phyloP scores from a whole-genome alignment of 2,329 filamentous ascomycete genomes.

The Metarhizium album region DNA sequence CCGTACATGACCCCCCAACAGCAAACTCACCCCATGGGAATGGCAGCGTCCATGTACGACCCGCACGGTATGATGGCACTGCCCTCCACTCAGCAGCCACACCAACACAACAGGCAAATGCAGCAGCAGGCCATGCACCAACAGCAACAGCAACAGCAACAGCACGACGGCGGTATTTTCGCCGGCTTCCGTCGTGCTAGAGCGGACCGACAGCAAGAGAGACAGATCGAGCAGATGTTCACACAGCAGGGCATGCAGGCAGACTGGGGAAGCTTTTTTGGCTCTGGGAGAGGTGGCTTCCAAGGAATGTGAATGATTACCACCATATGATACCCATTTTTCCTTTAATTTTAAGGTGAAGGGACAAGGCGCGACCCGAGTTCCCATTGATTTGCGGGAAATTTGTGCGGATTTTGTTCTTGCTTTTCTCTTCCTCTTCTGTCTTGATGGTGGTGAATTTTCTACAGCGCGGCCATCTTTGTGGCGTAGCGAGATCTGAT shows the following conservation, averaged over 20 bases:
- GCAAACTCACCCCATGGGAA: slow-evolving; percentile 29
- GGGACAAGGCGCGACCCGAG: not conserved
- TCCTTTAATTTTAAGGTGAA: slow-evolving; percentile 10
- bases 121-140: slow-evolving; percentile 6
- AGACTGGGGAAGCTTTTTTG: slow-evolving; percentile 37
- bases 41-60: slow-evolving; percentile 33
- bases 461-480: not conserved
- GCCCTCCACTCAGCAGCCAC: slow-evolving; percentile 15
- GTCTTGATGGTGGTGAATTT: not conserved
- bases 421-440: not conserved
- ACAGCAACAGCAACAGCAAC: slow-evolving; percentile 10
- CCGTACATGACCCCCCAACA: slow-evolving; percentile 55
- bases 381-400: not conserved
- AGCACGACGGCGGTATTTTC: slow-evolving; percentile 19
- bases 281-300: slow-evolving; percentile 30
- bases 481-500: not conserved
- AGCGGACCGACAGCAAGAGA: slow-evolving; percentile 20
- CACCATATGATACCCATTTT: slow-evolving; percentile 28
- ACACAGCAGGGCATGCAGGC: slow-evolving; percentile 33
- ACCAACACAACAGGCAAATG: slow-evolving; percentile 8
- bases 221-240: slow-evolving; percentile 40
- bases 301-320: slow-evolving; percentile 29
- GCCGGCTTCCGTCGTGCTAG: slow-evolving; percentile 16
- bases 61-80: slow-evolving; percentile 31
- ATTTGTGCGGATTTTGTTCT: not conserved